A percentile compares a stretch with the other conserved stretches of the same genome.
phyloP scores from a whole-genome alignment of 495 filamentous ascomycete genomes.

The Evansstolkia leycettana region DNA sequence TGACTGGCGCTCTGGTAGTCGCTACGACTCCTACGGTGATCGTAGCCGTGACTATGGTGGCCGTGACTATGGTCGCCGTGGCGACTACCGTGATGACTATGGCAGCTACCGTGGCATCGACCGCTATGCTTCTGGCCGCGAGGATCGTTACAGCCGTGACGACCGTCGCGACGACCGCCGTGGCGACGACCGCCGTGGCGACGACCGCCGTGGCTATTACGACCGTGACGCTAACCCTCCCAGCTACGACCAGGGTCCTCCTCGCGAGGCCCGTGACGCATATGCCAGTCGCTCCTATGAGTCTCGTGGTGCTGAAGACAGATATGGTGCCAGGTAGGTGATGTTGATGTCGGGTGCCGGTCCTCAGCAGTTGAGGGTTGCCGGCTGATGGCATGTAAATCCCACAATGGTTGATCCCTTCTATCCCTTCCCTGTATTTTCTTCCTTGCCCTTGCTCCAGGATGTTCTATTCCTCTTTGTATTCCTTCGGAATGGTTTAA shows the following conservation, averaged over 20 bases:
- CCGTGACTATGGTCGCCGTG: constrained; percentile 44
- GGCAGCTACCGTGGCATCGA: constrained; percentile 42
- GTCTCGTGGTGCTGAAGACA: constrained; percentile 31
- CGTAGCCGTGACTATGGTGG: constrained; percentile 39
- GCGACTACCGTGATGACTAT: constrained; percentile 29
- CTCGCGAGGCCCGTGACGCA: constrained; percentile 48
- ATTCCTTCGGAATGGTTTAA: constrained; percentile 20
- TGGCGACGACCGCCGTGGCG: constrained; percentile 30
- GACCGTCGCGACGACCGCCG: constrained; percentile 46
- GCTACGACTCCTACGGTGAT: constrained; percentile 48
- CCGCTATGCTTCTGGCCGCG: constrained; percentile 53
- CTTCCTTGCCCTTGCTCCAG: not conserved
- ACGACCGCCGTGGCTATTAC: constrained; percentile 28
- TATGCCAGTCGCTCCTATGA: constrained; percentile 47
- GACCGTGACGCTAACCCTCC: constrained; percentile 26
- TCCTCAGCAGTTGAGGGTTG: not conserved
- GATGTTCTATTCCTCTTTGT: constrained; percentile 1
- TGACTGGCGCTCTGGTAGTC: constrained; percentile 30
- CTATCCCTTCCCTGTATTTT: constrained; percentile 8
- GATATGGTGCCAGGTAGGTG: constrained; percentile 34
- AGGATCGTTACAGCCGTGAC: constrained; percentile 56
- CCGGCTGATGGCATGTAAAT: constrained; percentile 6
- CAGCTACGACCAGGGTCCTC: constrained; percentile 43
- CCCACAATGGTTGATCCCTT: not conserved
- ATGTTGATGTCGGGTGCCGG: constrained; percentile 2